These are phyloP conservation scores for Arabidopsis lyrata DNA, from an alignment of 441 rosid species.

Conservation along the genomic window DNA sequence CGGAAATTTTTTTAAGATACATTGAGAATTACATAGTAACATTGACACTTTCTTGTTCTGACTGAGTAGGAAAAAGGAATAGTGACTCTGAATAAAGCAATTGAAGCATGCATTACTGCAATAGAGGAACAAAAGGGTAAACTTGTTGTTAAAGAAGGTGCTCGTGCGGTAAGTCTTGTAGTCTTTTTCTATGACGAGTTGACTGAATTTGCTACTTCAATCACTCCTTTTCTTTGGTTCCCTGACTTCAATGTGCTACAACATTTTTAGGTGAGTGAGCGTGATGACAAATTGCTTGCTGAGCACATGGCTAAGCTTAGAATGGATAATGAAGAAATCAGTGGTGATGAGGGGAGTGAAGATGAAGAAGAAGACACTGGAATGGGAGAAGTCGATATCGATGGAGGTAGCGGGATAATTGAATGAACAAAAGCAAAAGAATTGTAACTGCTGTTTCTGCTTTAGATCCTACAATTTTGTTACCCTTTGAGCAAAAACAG, in stretches of 20 bases:
- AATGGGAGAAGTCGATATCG: slow-evolving; percentile 86
- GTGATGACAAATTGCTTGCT: slow-evolving; percentile 88
- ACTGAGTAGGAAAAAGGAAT: slow-evolving; percentile 88
- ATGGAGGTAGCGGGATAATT: slow-evolving; percentile 56
- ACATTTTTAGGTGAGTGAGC: slow-evolving; percentile 80
- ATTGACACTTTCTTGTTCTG: background rate
- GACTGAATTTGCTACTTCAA: background rate
- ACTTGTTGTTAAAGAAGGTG: slow-evolving; percentile 79
- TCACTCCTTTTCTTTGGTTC: background rate
- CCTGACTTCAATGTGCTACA: slow-evolving; percentile 12
- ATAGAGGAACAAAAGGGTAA: slow-evolving; percentile 88
- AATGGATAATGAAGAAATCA: slow-evolving; percentile 78
- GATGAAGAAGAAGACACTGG: slow-evolving; percentile 98
- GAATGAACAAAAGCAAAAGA: slow-evolving; percentile 44
- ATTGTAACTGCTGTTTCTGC: background rate
- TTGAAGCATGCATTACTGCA: slow-evolving; percentile 69
- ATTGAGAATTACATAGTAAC: background rate
- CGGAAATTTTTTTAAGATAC: background rate
- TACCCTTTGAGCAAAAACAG: slow-evolving; percentile 12
- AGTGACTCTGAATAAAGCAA: slow-evolving; percentile 70
- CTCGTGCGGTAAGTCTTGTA: slow-evolving; percentile 80
- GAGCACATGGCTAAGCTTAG: slow-evolving; percentile 93
- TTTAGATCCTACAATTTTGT: slow-evolving; percentile 22
- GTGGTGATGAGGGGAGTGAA: slow-evolving; percentile 94
- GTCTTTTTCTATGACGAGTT: slow-evolving; percentile 1